Base-by-base conservation (phyloP, 495 filamentous ascomycete genomes). In the Lasiosphaeria miniovina region DNA sequence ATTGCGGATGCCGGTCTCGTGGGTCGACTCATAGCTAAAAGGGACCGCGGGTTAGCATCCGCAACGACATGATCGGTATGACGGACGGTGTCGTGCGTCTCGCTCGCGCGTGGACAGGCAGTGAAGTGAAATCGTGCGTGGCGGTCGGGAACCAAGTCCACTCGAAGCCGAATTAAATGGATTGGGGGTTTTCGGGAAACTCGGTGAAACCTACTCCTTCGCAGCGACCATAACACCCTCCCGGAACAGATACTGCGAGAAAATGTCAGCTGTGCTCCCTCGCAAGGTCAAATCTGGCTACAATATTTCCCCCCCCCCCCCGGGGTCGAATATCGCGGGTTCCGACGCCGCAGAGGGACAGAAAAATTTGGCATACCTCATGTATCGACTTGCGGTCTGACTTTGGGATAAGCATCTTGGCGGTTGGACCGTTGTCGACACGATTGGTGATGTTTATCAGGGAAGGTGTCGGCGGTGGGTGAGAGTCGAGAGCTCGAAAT, bases 381-480 rank as follows among this genome's bases (percentile, higher is more conserved):
- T 98, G 95, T 84, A 98, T 96, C 87, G 94, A 93, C 89, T 98
- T 98, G 82, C 94, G 92, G 83, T 98, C 94, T 77, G 89, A 87
- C 86, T 98, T 98, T 73, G 94, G 94, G 82, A 98, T 98, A 85
- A 98, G 88, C 93, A 86, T 85, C 75, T 84, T 85, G 79, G 74
- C 80, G 81, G 77, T 81, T 76, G 31, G 63, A 55, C 63, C 65
- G 65, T 63, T 77, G 67, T 68, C 65, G 70, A 69, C 68, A 70
- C 69, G 72, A 72, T 72, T 70, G 69, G 72, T 69, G 76, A 73
- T 72, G 74, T 72, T 75, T 75, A 67, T 72, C 64, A 57, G 63
- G 65, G 61, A 65, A 49, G 62, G 71, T 72, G 71, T 71, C 68
- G 71, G 63, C 58, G 64, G 36, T 17, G 70, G 60, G 60, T 52